Percentiles rank a stretch among this genome's conserved stretches.
Conservation (phyloP, 495 filamentous ascomycete species). For the Neurospora sp. region DNA sequence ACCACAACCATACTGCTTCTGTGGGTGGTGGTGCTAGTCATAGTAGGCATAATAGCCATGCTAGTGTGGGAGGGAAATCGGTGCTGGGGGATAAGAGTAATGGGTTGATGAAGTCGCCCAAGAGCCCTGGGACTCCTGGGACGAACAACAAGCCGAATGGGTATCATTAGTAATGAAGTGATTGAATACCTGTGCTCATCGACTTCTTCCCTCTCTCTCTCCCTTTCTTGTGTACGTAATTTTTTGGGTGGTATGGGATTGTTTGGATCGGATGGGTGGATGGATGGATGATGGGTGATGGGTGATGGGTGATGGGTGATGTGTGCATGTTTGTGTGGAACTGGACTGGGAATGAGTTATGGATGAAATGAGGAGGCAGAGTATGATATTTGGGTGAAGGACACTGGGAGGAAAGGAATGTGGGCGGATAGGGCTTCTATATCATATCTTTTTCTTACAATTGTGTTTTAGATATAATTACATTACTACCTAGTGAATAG, state of each 20-base stretch:
- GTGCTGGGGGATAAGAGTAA: constrained; percentile 20
- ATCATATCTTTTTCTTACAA: too few species aligned
- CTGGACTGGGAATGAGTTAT: neutral
- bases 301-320: neutral
- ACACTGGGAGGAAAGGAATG: too few species aligned
- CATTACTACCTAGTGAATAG: too few species aligned
- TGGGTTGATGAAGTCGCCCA: constrained; percentile 22
- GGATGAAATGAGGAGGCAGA: neutral
- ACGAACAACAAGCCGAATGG: constrained; percentile 1
- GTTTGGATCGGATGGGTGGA: neutral
- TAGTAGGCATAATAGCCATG: neutral
- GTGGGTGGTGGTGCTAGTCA: neutral
- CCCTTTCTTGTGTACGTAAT: neutral
- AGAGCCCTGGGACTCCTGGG: neutral
- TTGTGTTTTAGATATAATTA: too few species aligned
- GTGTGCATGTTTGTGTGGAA: neutral
- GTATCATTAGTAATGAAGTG: constrained; percentile 2
- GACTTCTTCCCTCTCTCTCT: neutral
- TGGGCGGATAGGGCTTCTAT: too few species aligned
- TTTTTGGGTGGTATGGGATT: neutral
- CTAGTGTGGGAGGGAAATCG: neutral
- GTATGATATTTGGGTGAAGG: too few species aligned
- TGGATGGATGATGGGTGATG: neutral
- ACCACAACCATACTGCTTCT: neutral
- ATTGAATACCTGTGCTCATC: neutral